A percentile compares a stretch with the other conserved stretches of the same genome.
Conservation (phyloP, 2,329 filamentous ascomycete genomes). For the Trichoderma asperellum region DNA sequence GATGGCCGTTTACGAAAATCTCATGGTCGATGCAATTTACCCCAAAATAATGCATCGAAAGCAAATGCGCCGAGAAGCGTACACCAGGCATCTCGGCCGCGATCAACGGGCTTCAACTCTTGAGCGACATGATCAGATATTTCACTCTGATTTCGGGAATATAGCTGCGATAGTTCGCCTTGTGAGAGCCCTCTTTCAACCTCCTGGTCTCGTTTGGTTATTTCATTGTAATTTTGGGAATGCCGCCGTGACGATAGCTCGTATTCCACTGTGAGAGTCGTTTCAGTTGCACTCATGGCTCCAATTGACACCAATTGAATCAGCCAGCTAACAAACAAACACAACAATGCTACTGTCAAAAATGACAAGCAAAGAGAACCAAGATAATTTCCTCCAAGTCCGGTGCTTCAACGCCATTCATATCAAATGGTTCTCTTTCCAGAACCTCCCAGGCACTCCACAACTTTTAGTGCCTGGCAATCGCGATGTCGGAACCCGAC, state of each 20-base stretch:
- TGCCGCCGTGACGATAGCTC: background rate
- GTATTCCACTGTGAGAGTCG: background rate
- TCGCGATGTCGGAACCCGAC: conserved; percentile 17
- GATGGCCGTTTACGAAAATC: background rate
- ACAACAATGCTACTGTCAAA: background rate
- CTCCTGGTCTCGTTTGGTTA: background rate
- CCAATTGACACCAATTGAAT: background rate
- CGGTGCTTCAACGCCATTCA: background rate
- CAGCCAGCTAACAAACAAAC: background rate
- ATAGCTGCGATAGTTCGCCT: background rate
- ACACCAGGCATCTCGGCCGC: conserved; percentile 34
- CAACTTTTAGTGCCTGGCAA: background rate
- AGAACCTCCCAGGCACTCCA: background rate
- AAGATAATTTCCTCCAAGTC: background rate
- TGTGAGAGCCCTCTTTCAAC: background rate
- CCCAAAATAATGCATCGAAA: conserved; percentile 36
- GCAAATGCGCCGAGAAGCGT: conserved; percentile 34
- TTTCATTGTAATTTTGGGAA: background rate
- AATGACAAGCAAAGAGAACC: background rate
- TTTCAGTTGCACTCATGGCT: conserved; percentile 17
- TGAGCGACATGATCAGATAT: background rate
- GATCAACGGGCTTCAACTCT: conserved; percentile 34
- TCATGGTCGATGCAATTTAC: background rate
- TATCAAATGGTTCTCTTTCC: background rate
- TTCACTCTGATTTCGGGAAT: background rate